These are phyloP conservation scores for Aureobasidium sp. DNA, from an alignment of 2,329 filamentous ascomycete species.

Conservation along the genomic window DNA sequence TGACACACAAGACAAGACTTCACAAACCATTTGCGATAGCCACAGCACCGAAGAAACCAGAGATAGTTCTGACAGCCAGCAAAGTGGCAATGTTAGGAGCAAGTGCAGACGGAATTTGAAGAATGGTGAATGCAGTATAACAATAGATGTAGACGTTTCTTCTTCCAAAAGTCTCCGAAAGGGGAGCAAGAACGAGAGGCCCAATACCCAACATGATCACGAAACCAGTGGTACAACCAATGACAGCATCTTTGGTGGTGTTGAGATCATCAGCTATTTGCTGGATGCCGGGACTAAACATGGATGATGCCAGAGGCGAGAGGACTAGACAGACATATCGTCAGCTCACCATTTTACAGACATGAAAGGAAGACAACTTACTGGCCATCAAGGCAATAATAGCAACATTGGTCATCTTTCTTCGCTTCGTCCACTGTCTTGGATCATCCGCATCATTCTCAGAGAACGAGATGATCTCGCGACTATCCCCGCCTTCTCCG, in stretches of 20 bases:
- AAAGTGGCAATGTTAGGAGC: constrained; percentile 38
- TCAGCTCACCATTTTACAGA: not conserved
- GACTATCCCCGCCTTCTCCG: constrained; percentile 25
- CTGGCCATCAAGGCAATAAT: constrained; percentile 43
- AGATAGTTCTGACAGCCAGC: constrained; percentile 36
- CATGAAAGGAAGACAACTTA: constrained; percentile 16
- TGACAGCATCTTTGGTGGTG: constrained; percentile 33
- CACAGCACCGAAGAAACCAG: constrained; percentile 43
- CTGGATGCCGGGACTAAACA: constrained; percentile 44
- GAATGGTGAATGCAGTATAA: constrained; percentile 35
- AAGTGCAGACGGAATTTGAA: constrained; percentile 41
- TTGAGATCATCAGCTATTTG: constrained; percentile 40
- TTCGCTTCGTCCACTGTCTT: constrained; percentile 34
- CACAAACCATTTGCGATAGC: constrained; percentile 39
- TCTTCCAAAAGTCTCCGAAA: constrained; percentile 40
- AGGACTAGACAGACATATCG: constrained; percentile 26
- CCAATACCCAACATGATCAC: constrained; percentile 42
- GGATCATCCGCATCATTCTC: constrained; percentile 36
- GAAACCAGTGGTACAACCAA: constrained; percentile 43
- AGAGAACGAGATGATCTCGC: constrained; percentile 24
- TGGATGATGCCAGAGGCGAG: constrained; percentile 39
- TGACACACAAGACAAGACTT: not conserved
- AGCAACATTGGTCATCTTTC: constrained; percentile 41
- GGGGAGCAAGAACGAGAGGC: constrained; percentile 37
- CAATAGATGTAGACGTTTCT: constrained; percentile 36